Percentiles rank a stretch among this genome's conserved stretches.
phyloP scores from a whole-genome alignment of 176 grass and related monocot genomes.

The Lolium perenne region DNA sequence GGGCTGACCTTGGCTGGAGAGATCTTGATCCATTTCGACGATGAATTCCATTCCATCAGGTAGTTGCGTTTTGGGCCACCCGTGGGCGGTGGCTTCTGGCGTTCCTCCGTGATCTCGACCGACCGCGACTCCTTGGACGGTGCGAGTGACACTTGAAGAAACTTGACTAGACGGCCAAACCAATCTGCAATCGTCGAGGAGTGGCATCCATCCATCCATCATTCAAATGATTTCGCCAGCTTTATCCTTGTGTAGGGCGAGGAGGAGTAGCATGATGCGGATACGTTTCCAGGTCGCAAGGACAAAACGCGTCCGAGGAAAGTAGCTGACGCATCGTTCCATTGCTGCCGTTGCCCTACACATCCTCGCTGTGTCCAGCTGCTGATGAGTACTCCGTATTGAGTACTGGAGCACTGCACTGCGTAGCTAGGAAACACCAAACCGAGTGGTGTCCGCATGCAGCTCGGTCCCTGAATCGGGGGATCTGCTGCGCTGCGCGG shows the following conservation, averaged over 20 bases:
- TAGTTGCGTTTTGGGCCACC: too few relatives aligned
- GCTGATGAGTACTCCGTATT: background rate
- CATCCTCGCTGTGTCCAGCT: slow-evolving; percentile 29
- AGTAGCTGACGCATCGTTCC: slow-evolving; percentile 25
- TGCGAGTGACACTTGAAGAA: too few relatives aligned
- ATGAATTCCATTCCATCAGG: too few relatives aligned
- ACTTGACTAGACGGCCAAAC: background rate
- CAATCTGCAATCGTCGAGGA: background rate
- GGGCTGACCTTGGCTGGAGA: too few relatives aligned
- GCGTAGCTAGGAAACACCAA: background rate
- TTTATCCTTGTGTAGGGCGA: too few relatives aligned
- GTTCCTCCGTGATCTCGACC: too few relatives aligned
- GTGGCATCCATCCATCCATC: too few relatives aligned
- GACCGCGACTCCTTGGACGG: too few relatives aligned
- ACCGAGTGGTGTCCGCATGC: background rate
- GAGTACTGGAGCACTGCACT: background rate
- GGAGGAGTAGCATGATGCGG: background rate
- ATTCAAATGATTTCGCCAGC: too few relatives aligned
- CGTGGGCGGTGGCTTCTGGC: too few relatives aligned
- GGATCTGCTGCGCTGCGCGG: background rate
- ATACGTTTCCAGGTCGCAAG: background rate
- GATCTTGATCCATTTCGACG: too few relatives aligned
- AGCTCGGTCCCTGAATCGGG: slow-evolving; percentile 6
- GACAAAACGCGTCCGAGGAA: slow-evolving; percentile 17
- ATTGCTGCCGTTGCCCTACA: background rate